Percentiles rank a stretch among this genome's conserved stretches.
Conservation (phyloP, 495 filamentous ascomycete genomes). For the Parmelia sp. region DNA sequence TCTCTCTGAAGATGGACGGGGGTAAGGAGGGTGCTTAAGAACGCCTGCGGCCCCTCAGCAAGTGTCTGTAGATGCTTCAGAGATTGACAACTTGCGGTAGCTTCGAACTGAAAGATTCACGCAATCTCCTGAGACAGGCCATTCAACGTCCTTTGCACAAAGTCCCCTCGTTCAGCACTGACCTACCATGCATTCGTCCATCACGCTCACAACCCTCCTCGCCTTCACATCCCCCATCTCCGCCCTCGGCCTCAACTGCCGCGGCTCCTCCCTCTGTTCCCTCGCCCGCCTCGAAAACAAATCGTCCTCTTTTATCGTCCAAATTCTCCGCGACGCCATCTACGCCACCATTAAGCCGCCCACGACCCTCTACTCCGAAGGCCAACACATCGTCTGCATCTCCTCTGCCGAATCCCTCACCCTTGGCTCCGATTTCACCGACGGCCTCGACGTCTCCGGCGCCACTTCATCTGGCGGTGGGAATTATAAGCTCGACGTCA, state of each 20-base stretch:
- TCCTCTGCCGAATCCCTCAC: constrained; percentile 3
- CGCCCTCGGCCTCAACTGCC: constrained; percentile 21
- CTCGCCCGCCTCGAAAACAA: constrained; percentile 12
- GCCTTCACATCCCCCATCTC: neutral
- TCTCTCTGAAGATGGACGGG: neutral
- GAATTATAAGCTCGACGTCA: neutral
- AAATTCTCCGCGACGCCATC: constrained; percentile 17
- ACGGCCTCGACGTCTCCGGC: neutral
- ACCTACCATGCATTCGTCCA: constrained; percentile 4
- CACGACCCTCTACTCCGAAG: constrained; percentile 7
- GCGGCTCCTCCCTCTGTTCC: constrained; percentile 17
- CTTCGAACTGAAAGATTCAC: neutral
- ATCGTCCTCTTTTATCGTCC: constrained; percentile 2
- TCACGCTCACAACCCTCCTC: neutral
- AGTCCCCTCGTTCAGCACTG: neutral
- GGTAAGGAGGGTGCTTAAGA: neutral
- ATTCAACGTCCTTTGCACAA: neutral
- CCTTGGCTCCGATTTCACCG: neutral
- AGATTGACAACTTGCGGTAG: neutral
- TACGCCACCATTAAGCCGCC: neutral
- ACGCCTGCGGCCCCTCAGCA: too few relatives aligned
- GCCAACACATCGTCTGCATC: constrained; percentile 18
- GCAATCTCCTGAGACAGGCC: neutral
- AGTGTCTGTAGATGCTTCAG: neutral
- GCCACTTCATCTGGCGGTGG: neutral